Evolutionary conservation across 345 rosid genomes (phyloP), one percentile per base, ranked within the genome.

Genomic region (Eucalyptus regnans): DNA sequence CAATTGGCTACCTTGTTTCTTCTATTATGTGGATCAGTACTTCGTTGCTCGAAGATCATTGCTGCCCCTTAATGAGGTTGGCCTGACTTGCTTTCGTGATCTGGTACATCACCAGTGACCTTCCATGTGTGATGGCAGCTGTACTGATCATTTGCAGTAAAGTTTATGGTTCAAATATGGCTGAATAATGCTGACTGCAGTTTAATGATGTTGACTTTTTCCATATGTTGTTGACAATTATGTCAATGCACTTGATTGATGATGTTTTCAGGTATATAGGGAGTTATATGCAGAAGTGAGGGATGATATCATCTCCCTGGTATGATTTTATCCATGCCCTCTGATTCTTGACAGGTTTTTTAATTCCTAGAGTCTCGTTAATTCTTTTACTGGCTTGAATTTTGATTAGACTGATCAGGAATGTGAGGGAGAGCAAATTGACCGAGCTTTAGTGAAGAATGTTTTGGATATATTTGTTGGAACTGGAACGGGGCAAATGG

Each of bases 401-500:
- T 60, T 60, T 60, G 33, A 60, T 86, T 90, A 94, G 96, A 95
- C 93, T 58, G 91, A 92, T 89, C 92, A 92, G 88, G 96, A 95
- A 88, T 92, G 95, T 4, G 96, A 94, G 56, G 95, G 96, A 22
- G 95, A 95, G 89, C 94, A 91, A 86, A 94, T 95, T 58, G 96
- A 95, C 89, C 89, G 94, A 62, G 96, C 95, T 15, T 58, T 95
- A 86, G 56, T 94, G 90, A 94, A 94, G 94, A 94, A 94, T 88
- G 90, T 93, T 64, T 79, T 93, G 52, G 95, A 88, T 87, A 92
- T 95, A 76, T 95, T 93, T 89, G 95, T 94, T 52, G 96, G 93
- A 88, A 93, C 92, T n/a, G 96, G 96, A 62, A 93, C 90, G 94
- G 93, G 93, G 14, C 87, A 87, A 29, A 93, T 94, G 94, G 90